Base-by-base conservation (phyloP, 192 early-diverging fungal genomes). In the Backusella morwellensis region DNA sequence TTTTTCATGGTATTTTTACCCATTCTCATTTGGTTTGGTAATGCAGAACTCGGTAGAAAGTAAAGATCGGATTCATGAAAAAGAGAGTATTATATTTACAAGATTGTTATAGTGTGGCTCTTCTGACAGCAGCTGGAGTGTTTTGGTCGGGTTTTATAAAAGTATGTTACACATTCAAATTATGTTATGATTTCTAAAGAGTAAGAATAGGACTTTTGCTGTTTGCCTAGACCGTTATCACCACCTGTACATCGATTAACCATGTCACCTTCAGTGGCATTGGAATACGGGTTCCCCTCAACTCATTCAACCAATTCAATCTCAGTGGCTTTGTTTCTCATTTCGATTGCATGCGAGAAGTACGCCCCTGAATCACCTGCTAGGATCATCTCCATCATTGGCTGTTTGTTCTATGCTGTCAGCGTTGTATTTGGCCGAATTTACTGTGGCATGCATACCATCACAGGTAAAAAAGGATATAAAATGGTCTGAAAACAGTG, bases 281-380 rank as follows among this genome's bases (percentile, higher is more conserved):
- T 91, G 17, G 97, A 98, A 81, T 98, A 95, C 76, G 97, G 97
- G 17, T 96, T 97, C 77, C 97, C 97, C 23, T 95, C 94, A 4
- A 94, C 94, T 0, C 97, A 98, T 75, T 91, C 95, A 0, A 89
- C 93, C 41, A 96, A 97, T 81, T 92, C 93, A 1, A 82, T 93
- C 32, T 90, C 92, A n/a, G 88, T 96, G 14, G 90, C 92, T 6
- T 77, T 92, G 8, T 89, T 85, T 66, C 75, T 89, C 21, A 82
- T 88, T 75, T 84, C 85, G 9, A 78, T 78, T 29, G 59, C 86
- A n/a, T 73, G 88, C 35, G 89, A 89, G 75, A 72, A 80, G 7
- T 78, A 88, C 11, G 79, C 84, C 15, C 70, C 82, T 78, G 82
- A 83, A 38, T 82, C 82, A 1, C 78, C 79, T 74, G 79, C 79